These are phyloP conservation scores for Eruca vesicaria DNA, from an alignment of 441 rosid species.

Conservation along the genomic window DNA sequence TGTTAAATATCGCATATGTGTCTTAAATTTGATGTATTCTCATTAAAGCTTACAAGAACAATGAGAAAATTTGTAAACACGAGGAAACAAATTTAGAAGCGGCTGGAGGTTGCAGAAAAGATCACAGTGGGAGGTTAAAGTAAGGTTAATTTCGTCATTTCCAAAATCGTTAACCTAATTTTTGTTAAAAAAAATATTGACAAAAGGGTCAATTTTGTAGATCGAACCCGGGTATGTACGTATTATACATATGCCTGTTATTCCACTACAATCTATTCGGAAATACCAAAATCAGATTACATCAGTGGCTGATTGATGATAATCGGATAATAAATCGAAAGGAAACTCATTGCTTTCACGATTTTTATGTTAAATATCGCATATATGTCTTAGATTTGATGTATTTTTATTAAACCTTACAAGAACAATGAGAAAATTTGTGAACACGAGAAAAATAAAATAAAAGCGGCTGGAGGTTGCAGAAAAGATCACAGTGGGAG, in stretches of 20 bases:
- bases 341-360: background rate
- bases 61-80: background rate
- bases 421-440: no score
- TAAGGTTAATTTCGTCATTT: background rate
- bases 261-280: no score
- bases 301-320: background rate
- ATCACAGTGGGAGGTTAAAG: background rate
- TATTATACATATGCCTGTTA: no score
- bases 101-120: background rate
- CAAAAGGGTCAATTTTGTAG: no score
- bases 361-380: background rate
- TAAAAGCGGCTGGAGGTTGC: background rate
- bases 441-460: background rate
- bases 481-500: background rate
- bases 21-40: background rate
- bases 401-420: background rate
- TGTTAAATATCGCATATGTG: background rate
- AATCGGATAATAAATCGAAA: background rate
- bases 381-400: background rate
- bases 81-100: background rate
- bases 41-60: background rate
- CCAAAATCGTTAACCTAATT: no score
- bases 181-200: no score
- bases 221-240: no score
- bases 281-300: background rate